Percentiles rank a stretch among this genome's conserved stretches.
These are phyloP conservation scores for Xylariaceae sp. DNA, from an alignment of 2,329 filamentous ascomycete genomes.

Conservation along the genomic window DNA sequence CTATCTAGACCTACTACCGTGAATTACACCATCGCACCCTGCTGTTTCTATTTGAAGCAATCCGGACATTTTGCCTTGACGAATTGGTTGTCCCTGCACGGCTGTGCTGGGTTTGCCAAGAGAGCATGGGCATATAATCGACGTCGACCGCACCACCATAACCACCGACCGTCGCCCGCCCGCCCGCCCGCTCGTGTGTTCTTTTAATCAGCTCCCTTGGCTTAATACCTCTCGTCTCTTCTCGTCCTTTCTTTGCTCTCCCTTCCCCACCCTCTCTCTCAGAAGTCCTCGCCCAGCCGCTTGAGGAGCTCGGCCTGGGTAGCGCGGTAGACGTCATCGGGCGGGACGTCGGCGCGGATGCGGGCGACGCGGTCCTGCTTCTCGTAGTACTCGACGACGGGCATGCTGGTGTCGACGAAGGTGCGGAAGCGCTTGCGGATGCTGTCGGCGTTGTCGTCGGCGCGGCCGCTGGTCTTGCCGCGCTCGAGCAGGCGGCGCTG, in stretches of 20 bases:
- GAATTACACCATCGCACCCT: conserved; percentile 7
- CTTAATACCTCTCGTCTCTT: too few species aligned
- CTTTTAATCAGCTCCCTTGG: too few species aligned
- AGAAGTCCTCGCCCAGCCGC: conserved; percentile 42
- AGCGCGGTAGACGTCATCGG: conserved; percentile 55
- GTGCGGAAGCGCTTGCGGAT: conserved; percentile 95
- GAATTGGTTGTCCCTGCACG: too few species aligned
- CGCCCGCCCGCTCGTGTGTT: too few species aligned
- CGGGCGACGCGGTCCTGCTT: conserved; percentile 72
- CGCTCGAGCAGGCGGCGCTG: conserved; percentile 75
- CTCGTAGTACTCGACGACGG: conserved; percentile 83
- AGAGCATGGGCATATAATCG: too few species aligned
- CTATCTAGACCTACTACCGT: conserved; percentile 9
- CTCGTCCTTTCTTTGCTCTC: too few species aligned
- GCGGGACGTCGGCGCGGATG: conserved; percentile 64
- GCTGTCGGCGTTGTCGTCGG: conserved; percentile 90
- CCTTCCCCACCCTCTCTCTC: neutral
- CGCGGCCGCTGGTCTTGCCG: conserved; percentile 84
- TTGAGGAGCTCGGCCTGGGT: conserved; percentile 47
- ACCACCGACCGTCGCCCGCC: too few species aligned
- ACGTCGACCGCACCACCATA: too few species aligned
- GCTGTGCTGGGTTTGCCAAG: too few species aligned
- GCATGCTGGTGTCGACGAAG: conserved; percentile 96
- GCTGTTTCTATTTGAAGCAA: conserved; percentile 6
- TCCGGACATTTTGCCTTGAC: neutral